Conservation (phyloP, 1,139 yeast genomes). For the Blastobotrys capitulatus region DNA sequence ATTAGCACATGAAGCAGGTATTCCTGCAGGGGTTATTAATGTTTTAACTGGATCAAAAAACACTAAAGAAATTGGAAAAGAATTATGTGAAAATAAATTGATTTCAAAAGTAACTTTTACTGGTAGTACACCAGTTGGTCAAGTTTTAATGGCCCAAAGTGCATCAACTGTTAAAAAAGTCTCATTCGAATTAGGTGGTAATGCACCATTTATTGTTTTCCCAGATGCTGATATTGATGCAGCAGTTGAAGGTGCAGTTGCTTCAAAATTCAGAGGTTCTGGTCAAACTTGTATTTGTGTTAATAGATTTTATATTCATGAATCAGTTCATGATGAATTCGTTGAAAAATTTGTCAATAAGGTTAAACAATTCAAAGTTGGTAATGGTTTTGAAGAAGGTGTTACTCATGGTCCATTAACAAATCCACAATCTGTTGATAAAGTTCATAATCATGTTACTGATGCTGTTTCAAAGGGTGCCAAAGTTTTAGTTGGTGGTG, state of each 20-base stretch:
- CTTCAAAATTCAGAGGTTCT: conserved; percentile 64
- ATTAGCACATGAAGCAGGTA: conserved; percentile 71
- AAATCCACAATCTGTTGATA: conserved; percentile 56
- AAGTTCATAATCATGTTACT: conserved; percentile 64
- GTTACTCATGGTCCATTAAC: conserved; percentile 83
- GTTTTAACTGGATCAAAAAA: conserved; percentile 54
- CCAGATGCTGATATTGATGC: conserved; percentile 73
- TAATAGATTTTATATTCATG: conserved; percentile 65
- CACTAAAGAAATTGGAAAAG: conserved; percentile 53
- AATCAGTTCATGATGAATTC: conserved; percentile 56
- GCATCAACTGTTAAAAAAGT: conserved; percentile 75
- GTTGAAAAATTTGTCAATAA: conserved; percentile 45
- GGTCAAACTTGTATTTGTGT: conserved; percentile 87
- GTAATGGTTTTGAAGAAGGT: conserved; percentile 63
- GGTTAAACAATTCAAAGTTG: conserved; percentile 53
- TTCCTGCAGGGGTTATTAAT: conserved; percentile 82
- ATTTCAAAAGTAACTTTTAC: conserved; percentile 82
- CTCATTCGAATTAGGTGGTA: conserved; percentile 88
- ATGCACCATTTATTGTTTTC: conserved; percentile 86
- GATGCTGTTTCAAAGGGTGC: conserved; percentile 79
- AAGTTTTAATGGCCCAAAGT: conserved; percentile 70
- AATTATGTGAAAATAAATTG: conserved; percentile 60
- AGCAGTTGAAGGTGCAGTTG: conserved; percentile 69
- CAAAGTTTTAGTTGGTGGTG: conserved; percentile 58
- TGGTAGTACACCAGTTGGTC: conserved; percentile 84